Evolutionary conservation across 257 asterid species (phyloP).

Genomic region (Anisodus acutangulus): DNA sequence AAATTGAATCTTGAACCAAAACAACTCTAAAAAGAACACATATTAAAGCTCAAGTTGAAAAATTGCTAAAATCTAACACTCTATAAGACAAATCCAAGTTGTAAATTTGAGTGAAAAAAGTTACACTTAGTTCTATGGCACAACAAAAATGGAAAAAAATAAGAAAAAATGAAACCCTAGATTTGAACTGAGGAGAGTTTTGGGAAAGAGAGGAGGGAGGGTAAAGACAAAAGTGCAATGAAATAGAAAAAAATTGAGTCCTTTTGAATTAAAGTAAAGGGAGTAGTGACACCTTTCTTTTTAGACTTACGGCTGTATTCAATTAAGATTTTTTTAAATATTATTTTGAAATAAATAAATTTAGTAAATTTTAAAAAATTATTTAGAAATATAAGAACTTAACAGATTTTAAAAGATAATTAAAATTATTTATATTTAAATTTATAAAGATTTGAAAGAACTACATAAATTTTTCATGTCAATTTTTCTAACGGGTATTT

Average conservation of each 20-base stretch:
- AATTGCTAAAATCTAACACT: neutral
- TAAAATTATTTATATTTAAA: no score
- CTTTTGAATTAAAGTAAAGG: conserved; percentile 27
- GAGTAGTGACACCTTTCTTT: conserved; percentile 16
- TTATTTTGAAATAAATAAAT: no score
- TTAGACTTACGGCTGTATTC: neutral
- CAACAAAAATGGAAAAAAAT: neutral
- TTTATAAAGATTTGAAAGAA: no score
- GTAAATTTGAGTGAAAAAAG: neutral
- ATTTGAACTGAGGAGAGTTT: conserved; percentile 13
- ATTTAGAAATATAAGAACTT: no score
- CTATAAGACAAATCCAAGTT: neutral
- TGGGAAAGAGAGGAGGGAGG: neutral
- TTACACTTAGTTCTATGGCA: neutral
- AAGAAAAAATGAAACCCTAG: neutral
- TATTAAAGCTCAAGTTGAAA: neutral
- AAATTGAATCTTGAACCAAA: neutral
- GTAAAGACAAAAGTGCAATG: conserved; percentile 27
- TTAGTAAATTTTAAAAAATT: no score
- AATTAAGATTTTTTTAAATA: no score
- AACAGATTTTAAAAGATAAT: no score
- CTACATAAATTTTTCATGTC: no score
- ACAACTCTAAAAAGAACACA: neutral
- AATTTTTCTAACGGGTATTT: no score
- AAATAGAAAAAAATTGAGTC: conserved; percentile 21